These are phyloP conservation scores for Eimeria praecox DNA, from an alignment of 169 alveolate genomes.

Conservation along the genomic window DNA sequence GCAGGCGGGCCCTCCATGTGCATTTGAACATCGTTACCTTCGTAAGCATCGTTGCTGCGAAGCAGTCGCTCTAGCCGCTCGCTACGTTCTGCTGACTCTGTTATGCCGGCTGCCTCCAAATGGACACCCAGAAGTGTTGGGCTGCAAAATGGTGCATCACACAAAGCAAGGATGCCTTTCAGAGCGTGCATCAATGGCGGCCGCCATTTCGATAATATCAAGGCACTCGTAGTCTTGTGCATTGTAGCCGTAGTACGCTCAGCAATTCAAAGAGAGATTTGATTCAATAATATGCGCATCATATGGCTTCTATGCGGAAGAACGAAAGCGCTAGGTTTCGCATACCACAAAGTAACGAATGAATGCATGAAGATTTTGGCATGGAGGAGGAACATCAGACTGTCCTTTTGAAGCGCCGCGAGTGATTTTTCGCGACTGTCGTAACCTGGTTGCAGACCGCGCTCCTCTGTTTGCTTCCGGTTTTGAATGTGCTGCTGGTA, in stretches of 20 bases:
- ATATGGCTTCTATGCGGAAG: not conserved
- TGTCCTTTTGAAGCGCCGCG: constrained; percentile 20
- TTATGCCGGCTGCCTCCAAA: constrained; percentile 56
- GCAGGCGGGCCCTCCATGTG: not conserved
- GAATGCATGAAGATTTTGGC: constrained; percentile 65
- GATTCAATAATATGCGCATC: not conserved
- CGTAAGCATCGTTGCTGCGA: constrained; percentile 8
- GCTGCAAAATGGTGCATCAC: constrained; percentile 22
- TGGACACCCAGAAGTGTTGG: constrained; percentile 64
- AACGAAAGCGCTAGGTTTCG: not conserved
- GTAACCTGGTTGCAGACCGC: not conserved
- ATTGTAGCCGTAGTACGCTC: not conserved
- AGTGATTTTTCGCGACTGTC: constrained; percentile 18
- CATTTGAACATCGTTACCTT: constrained; percentile 31
- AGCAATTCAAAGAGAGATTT: not conserved
- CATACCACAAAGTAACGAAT: constrained; percentile 48
- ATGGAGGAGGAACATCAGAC: constrained; percentile 41
- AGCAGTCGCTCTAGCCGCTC: constrained; percentile 55
- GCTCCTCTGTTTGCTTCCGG: not conserved
- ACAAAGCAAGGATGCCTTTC: too few relatives aligned
- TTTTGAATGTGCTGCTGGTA: constrained; percentile 42
- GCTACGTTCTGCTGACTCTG: constrained; percentile 54
- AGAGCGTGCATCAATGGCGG: not conserved
- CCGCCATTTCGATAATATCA: not conserved
- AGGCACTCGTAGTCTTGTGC: not conserved